Conservation (phyloP, 2,329 filamentous ascomycete genomes). For the Fonsecaea pedrosoi region DNA sequence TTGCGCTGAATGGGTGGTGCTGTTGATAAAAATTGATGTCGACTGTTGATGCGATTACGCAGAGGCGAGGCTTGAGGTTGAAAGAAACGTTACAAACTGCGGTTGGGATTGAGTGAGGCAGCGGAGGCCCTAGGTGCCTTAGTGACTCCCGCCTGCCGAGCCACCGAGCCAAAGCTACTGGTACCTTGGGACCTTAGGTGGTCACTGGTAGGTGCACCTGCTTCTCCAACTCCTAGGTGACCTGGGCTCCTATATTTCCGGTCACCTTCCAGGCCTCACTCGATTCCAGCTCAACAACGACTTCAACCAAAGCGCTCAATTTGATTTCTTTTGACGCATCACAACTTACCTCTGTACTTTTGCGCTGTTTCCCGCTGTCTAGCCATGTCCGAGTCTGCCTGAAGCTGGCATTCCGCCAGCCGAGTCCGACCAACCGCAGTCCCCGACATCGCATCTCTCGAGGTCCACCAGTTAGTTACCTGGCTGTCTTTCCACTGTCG, state of each 20-base stretch:
- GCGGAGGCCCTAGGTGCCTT: constrained; percentile 3
- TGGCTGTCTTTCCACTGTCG: neutral
- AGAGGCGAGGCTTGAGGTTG: constrained; percentile 36
- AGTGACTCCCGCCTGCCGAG: constrained; percentile 24
- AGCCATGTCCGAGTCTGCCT: constrained; percentile 13
- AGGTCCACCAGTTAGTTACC: neutral
- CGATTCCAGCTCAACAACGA: neutral
- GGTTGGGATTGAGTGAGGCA: constrained; percentile 8
- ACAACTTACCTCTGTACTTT: neutral
- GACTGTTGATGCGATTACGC: constrained; percentile 30
- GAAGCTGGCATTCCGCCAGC: constrained; percentile 25
- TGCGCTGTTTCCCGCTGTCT: neutral
- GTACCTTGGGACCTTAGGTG: neutral
- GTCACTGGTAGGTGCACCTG: neutral
- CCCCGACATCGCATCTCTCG: constrained; percentile 3
- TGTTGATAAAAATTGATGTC: constrained; percentile 33
- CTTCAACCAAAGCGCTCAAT: neutral
- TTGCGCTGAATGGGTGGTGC: constrained; percentile 26
- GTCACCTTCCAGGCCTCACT: constrained; percentile 5
- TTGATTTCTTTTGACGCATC: neutral
- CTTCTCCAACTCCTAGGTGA: constrained; percentile 9
- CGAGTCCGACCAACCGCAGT: neutral
- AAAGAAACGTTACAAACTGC: constrained; percentile 28
- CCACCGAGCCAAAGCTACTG: neutral
- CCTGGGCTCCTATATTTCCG: constrained; percentile 7